Conservation (phyloP, 306 rosid species). For the Luffa aegyptiaca region DNA sequence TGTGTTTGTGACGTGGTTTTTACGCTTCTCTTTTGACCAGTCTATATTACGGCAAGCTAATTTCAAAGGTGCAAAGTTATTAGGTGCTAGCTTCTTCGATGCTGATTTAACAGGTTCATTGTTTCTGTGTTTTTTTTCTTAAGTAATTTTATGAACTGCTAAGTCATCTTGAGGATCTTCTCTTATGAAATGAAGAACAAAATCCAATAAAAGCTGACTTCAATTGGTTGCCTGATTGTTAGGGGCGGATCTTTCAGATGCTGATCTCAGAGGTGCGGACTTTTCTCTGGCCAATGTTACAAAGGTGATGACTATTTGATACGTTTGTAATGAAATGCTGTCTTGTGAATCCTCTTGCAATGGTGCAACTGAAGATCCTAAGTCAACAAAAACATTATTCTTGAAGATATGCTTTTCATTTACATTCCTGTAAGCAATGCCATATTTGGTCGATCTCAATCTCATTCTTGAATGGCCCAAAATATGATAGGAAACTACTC, state of each 20-base stretch:
- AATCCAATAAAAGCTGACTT: background rate
- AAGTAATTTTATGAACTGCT: background rate
- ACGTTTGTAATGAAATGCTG: background rate
- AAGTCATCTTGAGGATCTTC: background rate
- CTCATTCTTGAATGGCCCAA: background rate
- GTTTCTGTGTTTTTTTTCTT: background rate
- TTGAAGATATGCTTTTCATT: too few relatives aligned
- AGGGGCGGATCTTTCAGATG: constrained; percentile 93
- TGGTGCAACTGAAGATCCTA: background rate
- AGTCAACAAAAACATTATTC: background rate
- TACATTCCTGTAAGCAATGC: background rate
- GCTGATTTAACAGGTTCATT: constrained; percentile 78
- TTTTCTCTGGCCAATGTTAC: constrained; percentile 90
- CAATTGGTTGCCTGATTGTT: background rate
- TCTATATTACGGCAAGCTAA: constrained; percentile 78
- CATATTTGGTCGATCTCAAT: background rate
- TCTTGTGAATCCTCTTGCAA: background rate
- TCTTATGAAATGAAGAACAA: background rate
- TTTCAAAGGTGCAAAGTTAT: constrained; percentile 75
- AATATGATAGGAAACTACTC: background rate
- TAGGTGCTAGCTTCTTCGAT: constrained; percentile 94
- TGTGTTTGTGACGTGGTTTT: constrained; percentile 2
- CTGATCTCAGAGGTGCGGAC: constrained; percentile 86
- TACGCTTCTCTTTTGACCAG: constrained; percentile 26
- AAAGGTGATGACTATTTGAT: constrained; percentile 35